Base-by-base conservation (phyloP, 1,284 basidiomycete genomes). In the Ceraceosorus guamensis region DNA sequence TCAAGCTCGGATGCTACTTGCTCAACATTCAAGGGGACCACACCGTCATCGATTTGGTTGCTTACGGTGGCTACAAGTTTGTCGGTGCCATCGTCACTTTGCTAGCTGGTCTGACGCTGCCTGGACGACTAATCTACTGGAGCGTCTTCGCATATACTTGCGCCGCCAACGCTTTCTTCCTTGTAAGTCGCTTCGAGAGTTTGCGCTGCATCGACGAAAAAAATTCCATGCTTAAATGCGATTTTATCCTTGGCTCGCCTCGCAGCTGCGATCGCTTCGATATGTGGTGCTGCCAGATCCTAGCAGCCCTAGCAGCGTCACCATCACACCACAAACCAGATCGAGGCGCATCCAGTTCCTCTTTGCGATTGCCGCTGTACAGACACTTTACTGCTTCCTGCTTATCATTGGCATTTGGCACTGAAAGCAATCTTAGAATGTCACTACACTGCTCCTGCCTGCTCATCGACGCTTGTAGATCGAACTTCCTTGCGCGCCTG, bases 51-150 rank as follows among this genome's bases (percentile, higher is more conserved):
- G 82, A 83, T 62, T 67, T 83, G 55, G 76, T 82, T 13, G 80
- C 81, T 5, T 98, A 96, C 74, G 87, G 87, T 4, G 93, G 95
- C 0, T 98, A 98, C 80, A 98, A 98, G 76, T 98, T 98, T 71
- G 89, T 97, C 47, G 72, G 72, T 18, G 72, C 72, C 2, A 59
- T 73, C 7, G 61, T 74, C 48, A 73, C 71, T 16, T 56, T 75
- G 3, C 47, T 62, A 30, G 60, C 71, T 3, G 68, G 69, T 1
- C 44, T 71, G 54, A 34, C 68, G 3, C 59, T 62, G 47, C 50
- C 69, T 16, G 62, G 85, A 1, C 80, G 81, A 31, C 68, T 86
- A 18, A 70, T 90, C 43, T 90, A 87, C 74, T 82, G 82, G 57
- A 57, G 83, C 24, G 81, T 87, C 5, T 95, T 95, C 75, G 61